A percentile compares a stretch with the other conserved stretches of the same genome.
Conservation (phyloP, 169 alveolate genomes). For the Cytauxzoon felis region DNA sequence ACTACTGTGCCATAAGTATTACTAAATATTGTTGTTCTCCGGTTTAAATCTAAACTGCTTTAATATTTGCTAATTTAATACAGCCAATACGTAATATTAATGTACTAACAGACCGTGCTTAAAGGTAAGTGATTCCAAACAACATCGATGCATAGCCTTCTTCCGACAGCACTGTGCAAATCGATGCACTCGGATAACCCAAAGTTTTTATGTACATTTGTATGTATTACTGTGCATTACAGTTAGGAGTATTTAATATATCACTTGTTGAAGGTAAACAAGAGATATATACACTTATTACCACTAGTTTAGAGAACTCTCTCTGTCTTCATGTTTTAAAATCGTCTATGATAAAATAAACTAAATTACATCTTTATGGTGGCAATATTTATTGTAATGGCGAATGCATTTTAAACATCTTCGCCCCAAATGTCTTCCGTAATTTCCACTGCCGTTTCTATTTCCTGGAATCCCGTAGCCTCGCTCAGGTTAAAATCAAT, state of each 20-base stretch:
- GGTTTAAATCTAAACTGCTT: no score
- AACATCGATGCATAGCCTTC: no score
- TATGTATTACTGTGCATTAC: neutral
- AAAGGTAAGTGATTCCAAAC: no score
- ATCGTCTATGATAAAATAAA: neutral
- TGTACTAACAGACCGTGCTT: no score
- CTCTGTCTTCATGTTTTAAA: neutral
- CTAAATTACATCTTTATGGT: neutral
- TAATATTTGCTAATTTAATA: no score
- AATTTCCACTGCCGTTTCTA: conserved; percentile 29
- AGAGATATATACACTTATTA: neutral
- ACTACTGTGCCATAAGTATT: no score
- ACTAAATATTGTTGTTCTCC: no score
- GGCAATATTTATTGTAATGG: neutral
- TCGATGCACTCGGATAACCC: no score
- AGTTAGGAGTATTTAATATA: neutral
- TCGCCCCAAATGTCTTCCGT: conserved; percentile 29
- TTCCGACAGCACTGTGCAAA: no score
- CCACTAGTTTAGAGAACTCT: neutral
- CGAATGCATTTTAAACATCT: neutral
- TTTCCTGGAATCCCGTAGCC: neutral
- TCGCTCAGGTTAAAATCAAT: conserved; percentile 17
- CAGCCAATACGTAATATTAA: no score
- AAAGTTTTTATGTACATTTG: no score
- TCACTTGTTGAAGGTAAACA: neutral